Evolutionary conservation across 331 rosid genomes (phyloP).

Genomic region (Arachis monticola): DNA sequence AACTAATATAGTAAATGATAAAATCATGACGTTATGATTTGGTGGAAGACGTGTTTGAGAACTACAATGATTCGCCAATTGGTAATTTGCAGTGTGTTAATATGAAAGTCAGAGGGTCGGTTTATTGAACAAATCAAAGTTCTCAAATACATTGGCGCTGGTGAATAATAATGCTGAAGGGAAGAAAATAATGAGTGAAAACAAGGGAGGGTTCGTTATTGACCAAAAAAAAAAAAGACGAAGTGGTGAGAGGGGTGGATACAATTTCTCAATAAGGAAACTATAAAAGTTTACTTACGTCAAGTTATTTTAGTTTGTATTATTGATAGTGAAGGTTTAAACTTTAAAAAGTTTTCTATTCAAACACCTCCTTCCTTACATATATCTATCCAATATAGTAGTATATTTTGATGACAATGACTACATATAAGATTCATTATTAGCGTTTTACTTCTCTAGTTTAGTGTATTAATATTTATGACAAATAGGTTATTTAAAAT

Average conservation of each 20-base stretch:
- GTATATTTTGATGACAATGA: too few species aligned
- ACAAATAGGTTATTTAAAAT: too few species aligned
- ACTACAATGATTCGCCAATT: too few species aligned
- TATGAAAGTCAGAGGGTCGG: background rate
- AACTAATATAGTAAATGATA: background rate
- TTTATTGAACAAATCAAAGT: conserved; percentile 1
- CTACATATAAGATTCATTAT: too few species aligned
- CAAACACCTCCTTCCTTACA: background rate
- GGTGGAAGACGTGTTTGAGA: background rate
- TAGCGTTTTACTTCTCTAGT: too few species aligned
- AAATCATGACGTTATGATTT: background rate
- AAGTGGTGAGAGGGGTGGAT: too few species aligned
- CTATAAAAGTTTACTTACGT: background rate
- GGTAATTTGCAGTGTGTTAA: background rate
- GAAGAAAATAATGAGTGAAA: background rate
- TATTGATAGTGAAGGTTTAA: background rate
- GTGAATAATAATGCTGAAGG: too few species aligned
- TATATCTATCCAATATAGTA: too few species aligned
- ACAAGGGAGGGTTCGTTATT: background rate
- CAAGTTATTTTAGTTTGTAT: background rate
- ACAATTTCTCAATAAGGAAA: background rate
- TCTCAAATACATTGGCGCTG: background rate
- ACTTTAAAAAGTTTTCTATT: background rate
- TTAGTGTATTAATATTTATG: too few species aligned
- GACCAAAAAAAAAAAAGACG: too few species aligned